These are phyloP conservation scores for Odontarrhena argentea DNA, from an alignment of 345 rosid genomes.

Conservation along the genomic window DNA sequence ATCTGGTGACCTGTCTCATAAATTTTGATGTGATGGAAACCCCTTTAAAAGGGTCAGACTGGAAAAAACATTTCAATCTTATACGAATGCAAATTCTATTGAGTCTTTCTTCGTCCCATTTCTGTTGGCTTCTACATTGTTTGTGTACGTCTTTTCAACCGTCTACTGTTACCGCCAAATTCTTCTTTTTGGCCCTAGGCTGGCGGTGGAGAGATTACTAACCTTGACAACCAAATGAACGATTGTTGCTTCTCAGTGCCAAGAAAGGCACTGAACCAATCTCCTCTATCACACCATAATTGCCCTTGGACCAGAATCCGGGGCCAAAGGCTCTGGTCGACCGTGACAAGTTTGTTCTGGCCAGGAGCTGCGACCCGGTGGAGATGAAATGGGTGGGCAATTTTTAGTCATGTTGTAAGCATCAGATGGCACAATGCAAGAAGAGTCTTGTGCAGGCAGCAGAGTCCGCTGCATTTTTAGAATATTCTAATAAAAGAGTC, in stretches of 20 bases:
- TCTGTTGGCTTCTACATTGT: constrained; percentile 1
- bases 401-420: not conserved
- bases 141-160: constrained; percentile 16
- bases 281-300: not conserved
- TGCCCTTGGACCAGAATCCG: not conserved
- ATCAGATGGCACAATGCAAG: constrained; percentile 18
- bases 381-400: not conserved
- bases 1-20: constrained; percentile 26
- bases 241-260: constrained; percentile 1
- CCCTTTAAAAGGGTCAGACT: constrained; percentile 15
- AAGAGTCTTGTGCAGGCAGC: constrained; percentile 28
- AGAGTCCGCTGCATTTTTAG: constrained; percentile 37
- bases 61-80: constrained; percentile 14
- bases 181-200: constrained; percentile 19
- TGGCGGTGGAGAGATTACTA: constrained; percentile 7
- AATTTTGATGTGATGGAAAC: constrained; percentile 17
- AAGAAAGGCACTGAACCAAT: constrained; percentile 3
- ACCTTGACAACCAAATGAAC: constrained; percentile 1
- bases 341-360: not conserved
- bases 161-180: constrained; percentile 3
- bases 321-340: constrained; percentile 4
- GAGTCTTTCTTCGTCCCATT: constrained; percentile 26
- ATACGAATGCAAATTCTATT: constrained; percentile 27
- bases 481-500: constrained; percentile 39
- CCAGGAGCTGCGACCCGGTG: constrained; percentile 6